Percentiles rank a stretch among this genome's conserved stretches.
phyloP scores from a whole-genome alignment of 1,284 basidiomycete species.

The Pulveroboletus ridleyi region DNA sequence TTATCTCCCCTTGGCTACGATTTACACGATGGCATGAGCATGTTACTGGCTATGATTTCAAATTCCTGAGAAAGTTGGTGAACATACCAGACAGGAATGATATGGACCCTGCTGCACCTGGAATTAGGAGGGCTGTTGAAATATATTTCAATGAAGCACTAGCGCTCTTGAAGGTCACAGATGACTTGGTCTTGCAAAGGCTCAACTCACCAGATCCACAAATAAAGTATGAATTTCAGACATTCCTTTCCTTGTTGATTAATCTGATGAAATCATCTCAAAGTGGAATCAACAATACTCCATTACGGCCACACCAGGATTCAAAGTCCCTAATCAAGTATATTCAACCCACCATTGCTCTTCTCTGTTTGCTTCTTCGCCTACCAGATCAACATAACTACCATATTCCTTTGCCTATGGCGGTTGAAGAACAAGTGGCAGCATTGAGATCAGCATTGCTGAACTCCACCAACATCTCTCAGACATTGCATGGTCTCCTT shows the following conservation, averaged over 20 bases:
- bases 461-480: not conserved
- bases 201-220: too few species aligned
- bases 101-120: not conserved
- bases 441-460: not conserved
- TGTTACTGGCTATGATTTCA: not conserved
- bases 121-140: too few species aligned
- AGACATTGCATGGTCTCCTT: not conserved
- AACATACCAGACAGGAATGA: not conserved
- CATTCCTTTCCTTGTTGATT: too few species aligned
- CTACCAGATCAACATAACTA: not conserved
- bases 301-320: not conserved
- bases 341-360: not conserved
- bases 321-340: not conserved
- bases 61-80: not conserved
- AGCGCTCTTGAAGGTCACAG: too few species aligned
- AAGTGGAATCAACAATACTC: not conserved
- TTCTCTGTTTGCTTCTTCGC: not conserved
- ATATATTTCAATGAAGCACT: too few species aligned
- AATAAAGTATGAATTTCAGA: too few species aligned
- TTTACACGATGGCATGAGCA: conserved; percentile 9
- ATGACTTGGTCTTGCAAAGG: too few species aligned
- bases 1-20: conserved; percentile 2
- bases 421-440: not conserved
- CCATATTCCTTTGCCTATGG: not conserved
- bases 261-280: too few species aligned